phyloP scores from a whole-genome alignment of 257 asterid species.

The Coffea canephora region DNA sequence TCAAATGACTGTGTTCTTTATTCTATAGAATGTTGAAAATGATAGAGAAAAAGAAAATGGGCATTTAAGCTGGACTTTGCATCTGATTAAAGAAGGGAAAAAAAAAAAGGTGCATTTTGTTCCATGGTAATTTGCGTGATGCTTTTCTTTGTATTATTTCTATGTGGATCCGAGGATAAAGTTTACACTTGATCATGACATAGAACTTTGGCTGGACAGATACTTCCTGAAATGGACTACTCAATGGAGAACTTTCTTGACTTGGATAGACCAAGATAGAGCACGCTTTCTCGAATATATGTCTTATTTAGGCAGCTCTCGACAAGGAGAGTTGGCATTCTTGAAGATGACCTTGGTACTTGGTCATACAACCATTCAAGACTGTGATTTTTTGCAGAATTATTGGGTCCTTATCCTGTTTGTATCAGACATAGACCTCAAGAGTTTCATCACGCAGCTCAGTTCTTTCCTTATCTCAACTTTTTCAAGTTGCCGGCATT shows the following conservation, averaged over 20 bases:
- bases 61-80: too few relatives aligned
- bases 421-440: neutral
- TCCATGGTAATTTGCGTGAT: neutral
- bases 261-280: neutral
- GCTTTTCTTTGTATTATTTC: neutral
- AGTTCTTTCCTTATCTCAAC: neutral
- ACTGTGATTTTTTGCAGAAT: neutral
- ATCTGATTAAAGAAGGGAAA: too few relatives aligned
- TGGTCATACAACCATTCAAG: neutral
- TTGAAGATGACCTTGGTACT: neutral
- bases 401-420: neutral
- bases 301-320: neutral
- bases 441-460: neutral
- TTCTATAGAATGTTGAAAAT: neutral
- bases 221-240: constrained; percentile 2
- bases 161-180: neutral
- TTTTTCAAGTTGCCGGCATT: neutral
- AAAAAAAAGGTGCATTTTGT: too few relatives aligned
- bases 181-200: neutral
- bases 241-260: neutral
- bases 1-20: neutral
- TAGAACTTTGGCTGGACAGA: neutral
- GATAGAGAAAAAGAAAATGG: neutral
- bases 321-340: neutral
- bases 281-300: neutral